phyloP scores from a whole-genome alignment of 176 grass and related monocot species.

The Carex parvula region DNA sequence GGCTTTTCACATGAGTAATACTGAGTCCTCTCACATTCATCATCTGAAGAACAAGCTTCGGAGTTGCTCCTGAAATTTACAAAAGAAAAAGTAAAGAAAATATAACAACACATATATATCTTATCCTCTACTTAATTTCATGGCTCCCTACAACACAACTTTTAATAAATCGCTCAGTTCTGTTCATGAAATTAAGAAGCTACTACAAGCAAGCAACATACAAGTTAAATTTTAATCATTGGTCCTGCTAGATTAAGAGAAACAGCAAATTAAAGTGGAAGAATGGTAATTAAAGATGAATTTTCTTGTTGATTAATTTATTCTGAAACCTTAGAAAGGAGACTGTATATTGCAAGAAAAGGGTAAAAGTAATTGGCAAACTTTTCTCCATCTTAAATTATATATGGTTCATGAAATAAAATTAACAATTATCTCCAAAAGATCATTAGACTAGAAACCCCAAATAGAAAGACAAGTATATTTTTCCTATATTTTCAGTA shows the following conservation, averaged over 20 bases:
- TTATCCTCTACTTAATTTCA: not conserved
- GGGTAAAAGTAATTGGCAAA: no score
- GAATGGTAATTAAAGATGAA: not conserved
- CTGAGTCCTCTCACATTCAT: conserved; percentile 96
- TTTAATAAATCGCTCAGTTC: not conserved
- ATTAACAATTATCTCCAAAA: not conserved
- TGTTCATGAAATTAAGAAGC: not conserved
- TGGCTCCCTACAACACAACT: not conserved
- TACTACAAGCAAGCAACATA: not conserved
- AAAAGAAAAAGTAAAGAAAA: not conserved
- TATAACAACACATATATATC: not conserved
- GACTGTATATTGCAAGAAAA: not conserved
- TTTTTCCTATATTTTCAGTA: not conserved
- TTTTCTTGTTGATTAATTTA: not conserved
- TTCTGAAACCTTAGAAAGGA: not conserved
- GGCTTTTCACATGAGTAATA: conserved; percentile 98
- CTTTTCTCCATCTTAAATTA: no score
- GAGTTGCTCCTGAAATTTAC: conserved; percentile 64
- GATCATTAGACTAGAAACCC: not conserved
- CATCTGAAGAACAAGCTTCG: conserved; percentile 94
- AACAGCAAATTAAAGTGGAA: not conserved
- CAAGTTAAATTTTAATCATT: not conserved
- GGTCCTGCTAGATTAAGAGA: not conserved
- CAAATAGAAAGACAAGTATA: not conserved
- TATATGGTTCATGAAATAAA: no score